These are phyloP conservation scores for Vararia minispora DNA, from an alignment of 768 basidiomycete species.

Conservation along the genomic window DNA sequence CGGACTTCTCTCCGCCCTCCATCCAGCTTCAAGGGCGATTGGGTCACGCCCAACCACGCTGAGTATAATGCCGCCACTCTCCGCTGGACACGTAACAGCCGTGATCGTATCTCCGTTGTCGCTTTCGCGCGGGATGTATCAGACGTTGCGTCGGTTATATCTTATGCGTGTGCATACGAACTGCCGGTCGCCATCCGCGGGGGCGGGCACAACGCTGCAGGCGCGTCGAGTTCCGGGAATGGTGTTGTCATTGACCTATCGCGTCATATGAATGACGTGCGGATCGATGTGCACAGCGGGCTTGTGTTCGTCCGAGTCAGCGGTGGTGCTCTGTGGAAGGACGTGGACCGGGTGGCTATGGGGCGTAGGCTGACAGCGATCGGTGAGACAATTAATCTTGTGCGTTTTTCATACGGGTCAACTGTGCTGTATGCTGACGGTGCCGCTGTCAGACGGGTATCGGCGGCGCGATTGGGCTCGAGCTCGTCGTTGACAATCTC, in stretches of 20 bases:
- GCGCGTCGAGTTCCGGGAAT: constrained; percentile 32
- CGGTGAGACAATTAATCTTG: constrained; percentile 39
- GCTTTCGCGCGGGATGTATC: constrained; percentile 30
- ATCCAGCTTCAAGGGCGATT: constrained; percentile 30
- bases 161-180: constrained; percentile 23
- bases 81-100: constrained; percentile 34
- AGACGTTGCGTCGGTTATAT: constrained; percentile 28
- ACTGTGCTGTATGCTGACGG: too few species aligned
- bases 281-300: constrained; percentile 26
- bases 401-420: constrained; percentile 9
- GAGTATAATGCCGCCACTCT: constrained; percentile 28
- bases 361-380: constrained; percentile 37
- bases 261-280: constrained; percentile 26
- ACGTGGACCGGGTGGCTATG: constrained; percentile 32
- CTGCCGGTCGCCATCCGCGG: constrained; percentile 32
- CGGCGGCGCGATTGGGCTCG: constrained; percentile 23
- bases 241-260: constrained; percentile 43
- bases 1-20: too few species aligned
- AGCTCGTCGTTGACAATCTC: constrained; percentile 37
- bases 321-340: constrained; percentile 37
- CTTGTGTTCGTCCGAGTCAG: constrained; percentile 31
- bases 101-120: constrained; percentile 28
- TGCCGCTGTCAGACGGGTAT: constrained; percentile 11
- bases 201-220: constrained; percentile 36
- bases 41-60: constrained; percentile 26